Base-by-base conservation (phyloP, 2,329 filamentous ascomycete species). In the Colletotrichum tanaceti region DNA sequence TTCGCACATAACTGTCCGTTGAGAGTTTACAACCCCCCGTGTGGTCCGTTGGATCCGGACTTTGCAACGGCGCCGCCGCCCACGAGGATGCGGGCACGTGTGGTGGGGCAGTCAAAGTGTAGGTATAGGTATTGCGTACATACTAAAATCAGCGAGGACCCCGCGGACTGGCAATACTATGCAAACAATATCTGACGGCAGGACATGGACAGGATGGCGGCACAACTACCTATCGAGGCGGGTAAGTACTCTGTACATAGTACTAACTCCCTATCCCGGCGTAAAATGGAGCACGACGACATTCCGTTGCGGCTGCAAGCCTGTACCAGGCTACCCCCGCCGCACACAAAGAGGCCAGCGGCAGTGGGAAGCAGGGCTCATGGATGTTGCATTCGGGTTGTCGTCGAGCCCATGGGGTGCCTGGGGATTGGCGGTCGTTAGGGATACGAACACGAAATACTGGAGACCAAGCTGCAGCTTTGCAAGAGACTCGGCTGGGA, bases 361-460 rank as follows among this genome's bases (percentile, higher is more conserved):
- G 32, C 39, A 41, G 39, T 55, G 20, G 22, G 35, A 35, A 35
- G 46, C 18, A 39, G 44, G 44, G 46, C 22, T 43, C 44, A 58
- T 28, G 52, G 52, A 54, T 53, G 63, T 62, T 46, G 62, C 63
- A 63, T 22, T 58, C 46, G 63, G 57, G 50, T 43, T 69, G 32
- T 61, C 18, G 22, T 61, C 35, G 22, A 62, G 63, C 32, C 39
- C 49, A 52, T 22, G 18, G 16, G 41, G 32, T 16, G 28, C n/a
- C n/a, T 44, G 20, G 46, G 39, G 62, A 52, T 66, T 55, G 35
- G 55, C 65, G 39, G 41, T 66, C 28, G 35, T 5, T 44, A 35
- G 52, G 47, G 49, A 61, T 69, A 69, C 66, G 66, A 69, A 66
- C 66, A 69, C 66, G 66, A 69, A 66, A 61, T 18, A 44, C 10